Evolutionary conservation across 495 filamentous ascomycete species (phyloP).

Genomic region (Polyplosphaeria fusca): DNA sequence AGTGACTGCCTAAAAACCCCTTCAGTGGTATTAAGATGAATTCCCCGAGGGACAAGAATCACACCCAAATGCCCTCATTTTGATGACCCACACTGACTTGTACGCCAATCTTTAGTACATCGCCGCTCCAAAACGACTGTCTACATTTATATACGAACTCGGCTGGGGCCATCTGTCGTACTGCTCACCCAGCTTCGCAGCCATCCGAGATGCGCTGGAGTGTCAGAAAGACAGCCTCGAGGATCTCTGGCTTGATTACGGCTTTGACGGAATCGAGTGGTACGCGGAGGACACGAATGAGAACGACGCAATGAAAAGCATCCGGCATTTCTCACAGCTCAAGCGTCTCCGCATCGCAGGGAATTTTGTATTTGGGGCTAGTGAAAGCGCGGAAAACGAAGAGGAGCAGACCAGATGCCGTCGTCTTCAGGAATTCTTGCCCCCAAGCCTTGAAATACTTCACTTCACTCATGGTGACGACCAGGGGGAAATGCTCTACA

Average conservation of each 20-base stretch:
- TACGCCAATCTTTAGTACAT: no score
- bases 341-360: neutral
- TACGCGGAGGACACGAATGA: neutral
- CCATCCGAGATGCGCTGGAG: neutral
- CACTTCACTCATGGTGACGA: neutral
- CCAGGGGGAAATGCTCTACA: neutral
- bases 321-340: neutral
- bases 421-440: neutral
- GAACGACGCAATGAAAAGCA: neutral
- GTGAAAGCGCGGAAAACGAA: neutral
- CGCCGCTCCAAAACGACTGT: neutral
- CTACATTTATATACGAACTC: neutral
- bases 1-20: no score
- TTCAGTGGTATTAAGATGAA: no score
- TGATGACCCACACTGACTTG: no score
- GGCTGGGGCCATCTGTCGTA: slow-evolving; percentile 1
- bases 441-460: neutral
- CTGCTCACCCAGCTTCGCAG: neutral
- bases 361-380: neutral
- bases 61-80: no score
- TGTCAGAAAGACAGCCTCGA: neutral
- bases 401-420: neutral
- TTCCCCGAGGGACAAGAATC: no score
- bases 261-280: neutral
- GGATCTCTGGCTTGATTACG: neutral